Base-by-base conservation (phyloP, 2,329 filamentous ascomycete species). In the Pestalotiopsis sp. region DNA sequence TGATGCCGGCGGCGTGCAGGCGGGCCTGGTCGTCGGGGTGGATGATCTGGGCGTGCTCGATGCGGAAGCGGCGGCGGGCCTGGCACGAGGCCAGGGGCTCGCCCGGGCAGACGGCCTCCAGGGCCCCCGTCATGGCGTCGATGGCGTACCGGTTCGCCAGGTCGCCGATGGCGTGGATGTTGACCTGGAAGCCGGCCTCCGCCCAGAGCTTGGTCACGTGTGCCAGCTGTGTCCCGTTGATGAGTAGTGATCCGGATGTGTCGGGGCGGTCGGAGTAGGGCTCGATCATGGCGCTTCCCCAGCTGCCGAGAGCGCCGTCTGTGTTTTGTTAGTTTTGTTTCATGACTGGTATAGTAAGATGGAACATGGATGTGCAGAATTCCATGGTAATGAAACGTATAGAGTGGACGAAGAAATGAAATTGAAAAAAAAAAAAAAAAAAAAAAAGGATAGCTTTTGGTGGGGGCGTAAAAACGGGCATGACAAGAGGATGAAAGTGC, bases 131-230 rank as follows among this genome's bases (percentile, higher is more conserved):
- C 64, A 92, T 85, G 9, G 90, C 89, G 71, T 91, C 85, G 58
- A 92, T 79, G 67, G 89, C 88, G 39, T 88, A 81, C 30, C 89
- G 85, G 74, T 91, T 92, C 17, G 91, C 91, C 4, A 87, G 81
- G 76, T 93, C 91, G 9, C 91, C 91, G 68, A 92, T 92, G 61
- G 90, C 90, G 76, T 92, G 91, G 68, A 92, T 90, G 73, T 91
- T 91, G 67, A 92, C 89, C 74, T 92, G 90, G 72, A 85, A 92
- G 13, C 88, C 88, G 44, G 82, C 83, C 2, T 78, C 78, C 17
- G 89, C 85, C 90, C 90, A 93, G 35, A 85, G 77, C 11, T 78
- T 79, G 2, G 89, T 82, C 10, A 91, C 79, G 5, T 80, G 75
- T 0, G 82, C 83, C 65, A 92, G 80, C 3, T 85, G 83, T 0